A percentile compares a stretch with the other conserved stretches of the same genome.
phyloP scores from a whole-genome alignment of 2,329 filamentous ascomycete genomes.

The Hypocreales sp. region DNA sequence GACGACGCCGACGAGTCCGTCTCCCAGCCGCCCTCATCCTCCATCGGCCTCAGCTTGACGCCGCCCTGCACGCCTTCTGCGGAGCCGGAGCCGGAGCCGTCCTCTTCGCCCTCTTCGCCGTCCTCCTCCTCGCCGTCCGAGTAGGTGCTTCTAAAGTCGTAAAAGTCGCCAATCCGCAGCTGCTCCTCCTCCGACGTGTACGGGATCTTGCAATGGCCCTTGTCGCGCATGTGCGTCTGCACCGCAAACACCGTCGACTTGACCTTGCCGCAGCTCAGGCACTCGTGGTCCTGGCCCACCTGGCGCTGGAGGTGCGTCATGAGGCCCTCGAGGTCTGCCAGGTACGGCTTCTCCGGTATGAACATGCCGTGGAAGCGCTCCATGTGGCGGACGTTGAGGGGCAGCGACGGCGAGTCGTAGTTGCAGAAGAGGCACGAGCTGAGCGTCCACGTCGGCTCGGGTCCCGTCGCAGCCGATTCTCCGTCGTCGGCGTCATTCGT shows the following conservation, averaged over 20 bases:
- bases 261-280: conserved; percentile 73
- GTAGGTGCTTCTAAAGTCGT: conserved; percentile 93
- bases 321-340: conserved; percentile 71
- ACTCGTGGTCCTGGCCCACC: conserved; percentile 67
- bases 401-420: conserved; percentile 57
- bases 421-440: conserved; percentile 81
- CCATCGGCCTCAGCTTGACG: conserved; percentile 52
- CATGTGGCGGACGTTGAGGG: conserved; percentile 81
- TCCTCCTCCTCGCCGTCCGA: conserved; percentile 60
- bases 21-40: conserved; percentile 74
- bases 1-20: conserved; percentile 87
- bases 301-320: conserved; percentile 65
- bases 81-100: conserved; percentile 26
- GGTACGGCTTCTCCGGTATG: conserved; percentile 74
- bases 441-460: conserved; percentile 25
- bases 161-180: conserved; percentile 88
- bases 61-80: conserved; percentile 34
- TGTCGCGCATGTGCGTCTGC: conserved; percentile 95
- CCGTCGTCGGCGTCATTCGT: conserved; percentile 28
- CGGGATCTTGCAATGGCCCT: conserved; percentile 91
- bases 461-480: conserved; percentile 21
- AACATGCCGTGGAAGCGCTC: conserved; percentile 88
- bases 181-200: conserved; percentile 82
- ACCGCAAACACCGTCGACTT: conserved; percentile 66
- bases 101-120: conserved; percentile 48